Evolutionary conservation across 768 basidiomycete genomes (phyloP).

Genomic region (Mycena capillaripes): DNA sequence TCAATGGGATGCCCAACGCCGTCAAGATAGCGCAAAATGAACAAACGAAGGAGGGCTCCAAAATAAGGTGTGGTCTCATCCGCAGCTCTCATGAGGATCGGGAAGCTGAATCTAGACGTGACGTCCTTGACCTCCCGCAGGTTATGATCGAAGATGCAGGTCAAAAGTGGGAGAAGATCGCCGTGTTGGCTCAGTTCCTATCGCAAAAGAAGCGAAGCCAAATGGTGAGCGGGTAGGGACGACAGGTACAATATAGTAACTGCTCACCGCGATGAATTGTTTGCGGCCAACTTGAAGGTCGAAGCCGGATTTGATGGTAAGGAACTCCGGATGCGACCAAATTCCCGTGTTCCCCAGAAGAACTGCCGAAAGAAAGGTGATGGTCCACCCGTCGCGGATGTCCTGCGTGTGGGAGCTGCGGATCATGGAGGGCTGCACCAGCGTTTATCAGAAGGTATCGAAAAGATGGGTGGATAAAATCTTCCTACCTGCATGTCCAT

Average conservation of each 20-base stretch:
- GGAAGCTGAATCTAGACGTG: background rate
- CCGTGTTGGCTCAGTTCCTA: background rate
- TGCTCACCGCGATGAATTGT: background rate
- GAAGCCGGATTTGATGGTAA: background rate
- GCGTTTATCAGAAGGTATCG: too few species aligned
- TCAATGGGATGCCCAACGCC: background rate
- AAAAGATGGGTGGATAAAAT: too few species aligned
- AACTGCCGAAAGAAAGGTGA: background rate
- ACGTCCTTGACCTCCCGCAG: background rate
- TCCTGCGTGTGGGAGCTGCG: background rate
- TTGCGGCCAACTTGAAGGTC: background rate
- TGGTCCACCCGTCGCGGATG: background rate
- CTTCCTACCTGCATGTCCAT: constrained; percentile 5
- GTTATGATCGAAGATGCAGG: background rate
- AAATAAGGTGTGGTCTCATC: background rate
- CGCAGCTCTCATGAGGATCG: background rate
- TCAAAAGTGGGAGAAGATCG: background rate
- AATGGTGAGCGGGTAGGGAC: too few species aligned
- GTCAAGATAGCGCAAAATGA: background rate
- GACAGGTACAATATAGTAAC: too few species aligned
- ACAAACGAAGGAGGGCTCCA: background rate
- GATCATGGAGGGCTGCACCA: background rate
- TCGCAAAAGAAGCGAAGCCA: background rate
- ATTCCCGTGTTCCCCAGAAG: background rate
- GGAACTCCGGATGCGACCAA: background rate